phyloP scores from a whole-genome alignment of 2,329 filamentous ascomycete species.

The Trichothecium sympodiale region DNA sequence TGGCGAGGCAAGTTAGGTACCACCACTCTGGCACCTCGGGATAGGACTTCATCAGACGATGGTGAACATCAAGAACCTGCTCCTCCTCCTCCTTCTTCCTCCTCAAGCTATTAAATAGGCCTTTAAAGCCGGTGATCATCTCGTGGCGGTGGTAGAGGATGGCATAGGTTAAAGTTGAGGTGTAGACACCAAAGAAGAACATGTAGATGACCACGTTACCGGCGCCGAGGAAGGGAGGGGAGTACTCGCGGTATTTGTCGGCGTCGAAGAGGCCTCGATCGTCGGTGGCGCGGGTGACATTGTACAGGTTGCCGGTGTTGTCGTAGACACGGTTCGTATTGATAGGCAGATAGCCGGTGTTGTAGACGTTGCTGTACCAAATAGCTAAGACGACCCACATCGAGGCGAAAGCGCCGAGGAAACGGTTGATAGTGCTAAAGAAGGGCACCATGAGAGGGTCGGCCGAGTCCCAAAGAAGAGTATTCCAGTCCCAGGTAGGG shows the following conservation, averaged over 20 bases:
- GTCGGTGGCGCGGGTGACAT: conserved; percentile 30
- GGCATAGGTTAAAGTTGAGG: conserved; percentile 38
- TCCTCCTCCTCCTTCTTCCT: conserved; percentile 24
- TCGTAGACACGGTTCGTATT: conserved; percentile 41
- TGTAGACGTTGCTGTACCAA: conserved; percentile 49
- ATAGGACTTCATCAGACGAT: conserved; percentile 34
- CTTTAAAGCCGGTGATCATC: conserved; percentile 36
- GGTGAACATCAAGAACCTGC: conserved; percentile 25
- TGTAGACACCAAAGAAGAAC: conserved; percentile 44
- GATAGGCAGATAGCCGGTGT: conserved; percentile 42
- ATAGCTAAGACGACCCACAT: conserved; percentile 43
- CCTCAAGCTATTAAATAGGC: conserved; percentile 29
- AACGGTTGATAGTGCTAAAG: conserved; percentile 40
- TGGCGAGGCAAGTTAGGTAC: conserved; percentile 23
- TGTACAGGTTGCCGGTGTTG: conserved; percentile 35
- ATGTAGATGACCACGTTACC: conserved; percentile 40
- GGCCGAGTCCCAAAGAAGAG: conserved; percentile 28
- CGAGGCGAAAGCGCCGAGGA: conserved; percentile 44
- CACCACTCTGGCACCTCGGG: conserved; percentile 36
- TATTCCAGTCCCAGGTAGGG: conserved; percentile 33
- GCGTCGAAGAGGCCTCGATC: conserved; percentile 31
- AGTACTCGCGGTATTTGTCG: conserved; percentile 36
- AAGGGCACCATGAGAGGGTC: conserved; percentile 27
- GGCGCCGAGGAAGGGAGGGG: conserved; percentile 38
- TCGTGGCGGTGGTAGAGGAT: conserved; percentile 40